Percentiles rank a stretch among this genome's conserved stretches.
Conservation (phyloP, 1,139 yeast species). For the Sugiyamaella xylanicola region DNA sequence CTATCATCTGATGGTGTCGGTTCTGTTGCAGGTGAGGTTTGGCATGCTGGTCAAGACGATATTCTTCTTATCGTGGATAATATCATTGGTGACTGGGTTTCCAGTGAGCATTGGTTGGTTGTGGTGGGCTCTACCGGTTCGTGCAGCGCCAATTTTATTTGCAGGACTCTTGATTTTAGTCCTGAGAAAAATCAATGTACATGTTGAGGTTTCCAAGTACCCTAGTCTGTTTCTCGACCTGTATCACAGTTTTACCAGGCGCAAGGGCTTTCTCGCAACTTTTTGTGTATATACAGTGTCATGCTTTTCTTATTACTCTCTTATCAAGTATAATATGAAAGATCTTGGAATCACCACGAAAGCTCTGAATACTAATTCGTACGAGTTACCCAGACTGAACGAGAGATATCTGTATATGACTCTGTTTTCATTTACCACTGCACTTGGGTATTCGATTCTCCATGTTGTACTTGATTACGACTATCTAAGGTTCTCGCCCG, state of each 20-base stretch:
- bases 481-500: conserved; percentile 52
- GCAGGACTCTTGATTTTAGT: conserved; percentile 36
- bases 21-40: conserved; percentile 38
- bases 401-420: conserved; percentile 62
- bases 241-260: conserved; percentile 49
- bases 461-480: conserved; percentile 64
- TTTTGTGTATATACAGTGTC: conserved; percentile 48
- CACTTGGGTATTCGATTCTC: conserved; percentile 54
- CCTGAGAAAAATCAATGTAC: conserved; percentile 37
- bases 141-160: conserved; percentile 30
- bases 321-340: conserved; percentile 42
- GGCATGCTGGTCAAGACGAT: conserved; percentile 34
- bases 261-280: conserved; percentile 46
- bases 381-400: conserved; percentile 58
- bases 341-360: conserved; percentile 32
- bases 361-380: conserved; percentile 37
- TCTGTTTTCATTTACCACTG: conserved; percentile 47
- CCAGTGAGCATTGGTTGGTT: conserved; percentile 28
- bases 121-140: conserved; percentile 35
- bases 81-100: conserved; percentile 27
- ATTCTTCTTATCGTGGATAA: conserved; percentile 28
- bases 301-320: conserved; percentile 43
- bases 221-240: conserved; percentile 36
- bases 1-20: conserved; percentile 35
- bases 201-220: conserved; percentile 24